Percentiles rank a stretch among this genome's conserved stretches.
phyloP scores from a whole-genome alignment of 2,329 filamentous ascomycete genomes.

The Cercospora zeina region DNA sequence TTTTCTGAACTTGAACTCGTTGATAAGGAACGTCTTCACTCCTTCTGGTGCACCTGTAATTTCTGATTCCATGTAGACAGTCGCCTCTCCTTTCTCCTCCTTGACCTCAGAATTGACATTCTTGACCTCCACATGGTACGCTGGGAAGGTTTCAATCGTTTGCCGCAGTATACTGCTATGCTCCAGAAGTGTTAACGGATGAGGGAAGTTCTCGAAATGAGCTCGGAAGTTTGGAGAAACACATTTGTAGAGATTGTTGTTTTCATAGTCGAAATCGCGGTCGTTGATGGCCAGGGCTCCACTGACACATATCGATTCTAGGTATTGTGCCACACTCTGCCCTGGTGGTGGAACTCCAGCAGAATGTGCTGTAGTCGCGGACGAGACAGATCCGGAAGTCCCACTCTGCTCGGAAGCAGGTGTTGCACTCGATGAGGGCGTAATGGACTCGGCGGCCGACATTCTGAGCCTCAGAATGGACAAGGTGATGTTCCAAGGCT shows the following conservation, averaged over 20 bases:
- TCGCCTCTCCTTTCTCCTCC: slow-evolving; percentile 16
- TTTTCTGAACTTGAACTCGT: slow-evolving; percentile 21
- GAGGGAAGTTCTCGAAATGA: slow-evolving; percentile 22
- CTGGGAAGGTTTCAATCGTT: slow-evolving; percentile 16
- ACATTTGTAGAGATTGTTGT: slow-evolving; percentile 17
- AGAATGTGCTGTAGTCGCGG: background rate
- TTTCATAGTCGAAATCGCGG: slow-evolving; percentile 18
- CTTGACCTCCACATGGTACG: slow-evolving; percentile 16
- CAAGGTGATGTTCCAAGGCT: background rate
- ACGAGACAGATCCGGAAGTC: background rate
- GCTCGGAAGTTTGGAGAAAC: slow-evolving; percentile 19
- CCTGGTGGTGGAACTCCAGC: slow-evolving; percentile 4
- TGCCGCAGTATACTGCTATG: slow-evolving; percentile 16
- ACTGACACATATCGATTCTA: slow-evolving; percentile 19
- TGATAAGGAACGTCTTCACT: slow-evolving; percentile 18
- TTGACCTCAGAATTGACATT: slow-evolving; percentile 17
- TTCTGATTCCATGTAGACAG: slow-evolving; percentile 20
- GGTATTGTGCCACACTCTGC: slow-evolving; percentile 14
- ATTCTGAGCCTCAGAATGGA: background rate
- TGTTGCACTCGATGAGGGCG: background rate
- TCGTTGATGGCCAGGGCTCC: slow-evolving; percentile 18
- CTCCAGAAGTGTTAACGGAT: slow-evolving; percentile 18
- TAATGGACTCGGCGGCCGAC: background rate
- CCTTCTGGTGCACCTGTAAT: slow-evolving; percentile 18
- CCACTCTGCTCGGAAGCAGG: slow-evolving; percentile 4